Evolutionary conservation across 345 rosid genomes (phyloP).

Genomic region (Gossypium arboreum): DNA sequence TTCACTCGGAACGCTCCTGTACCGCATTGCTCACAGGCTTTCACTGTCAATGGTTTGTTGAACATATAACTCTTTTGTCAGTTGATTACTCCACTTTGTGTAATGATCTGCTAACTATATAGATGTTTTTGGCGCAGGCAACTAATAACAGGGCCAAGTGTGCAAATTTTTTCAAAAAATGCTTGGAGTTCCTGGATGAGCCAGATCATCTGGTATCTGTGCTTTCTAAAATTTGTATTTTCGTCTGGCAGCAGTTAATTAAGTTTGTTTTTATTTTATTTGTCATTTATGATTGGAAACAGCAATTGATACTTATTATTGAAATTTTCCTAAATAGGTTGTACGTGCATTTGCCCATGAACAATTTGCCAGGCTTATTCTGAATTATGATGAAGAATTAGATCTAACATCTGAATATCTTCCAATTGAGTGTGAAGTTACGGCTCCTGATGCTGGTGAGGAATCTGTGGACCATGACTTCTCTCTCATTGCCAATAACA

Average conservation of each 20-base stretch:
- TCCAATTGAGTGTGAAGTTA: constrained; percentile 51
- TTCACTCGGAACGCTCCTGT: constrained; percentile 85
- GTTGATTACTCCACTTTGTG: constrained; percentile 7
- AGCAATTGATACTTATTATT: constrained; percentile 14
- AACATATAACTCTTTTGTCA: constrained; percentile 8
- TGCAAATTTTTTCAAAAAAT: constrained; percentile 70
- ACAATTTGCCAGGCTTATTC: constrained; percentile 88
- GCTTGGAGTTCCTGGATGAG: constrained; percentile 77
- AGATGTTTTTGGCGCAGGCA: constrained; percentile 44
- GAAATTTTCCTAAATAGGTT: constrained; percentile 46
- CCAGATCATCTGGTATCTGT: constrained; percentile 75
- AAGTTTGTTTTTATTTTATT: not conserved
- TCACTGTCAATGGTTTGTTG: constrained; percentile 74
- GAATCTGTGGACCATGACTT: constrained; percentile 46
- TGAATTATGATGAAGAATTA: constrained; percentile 57
- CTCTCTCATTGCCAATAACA: constrained; percentile 29
- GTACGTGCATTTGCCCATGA: constrained; percentile 95
- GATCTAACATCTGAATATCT: constrained; percentile 57
- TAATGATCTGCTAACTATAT: constrained; percentile 19
- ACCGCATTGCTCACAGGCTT: constrained; percentile 88
- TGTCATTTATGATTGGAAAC: not conserved
- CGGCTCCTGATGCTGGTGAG: constrained; percentile 48
- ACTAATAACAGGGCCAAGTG: constrained; percentile 66
- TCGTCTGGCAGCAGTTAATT: not conserved
- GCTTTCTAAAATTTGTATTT: constrained; percentile 11